Conservation (phyloP, 495 filamentous ascomycete genomes). For the Gamarada debralockiae region DNA sequence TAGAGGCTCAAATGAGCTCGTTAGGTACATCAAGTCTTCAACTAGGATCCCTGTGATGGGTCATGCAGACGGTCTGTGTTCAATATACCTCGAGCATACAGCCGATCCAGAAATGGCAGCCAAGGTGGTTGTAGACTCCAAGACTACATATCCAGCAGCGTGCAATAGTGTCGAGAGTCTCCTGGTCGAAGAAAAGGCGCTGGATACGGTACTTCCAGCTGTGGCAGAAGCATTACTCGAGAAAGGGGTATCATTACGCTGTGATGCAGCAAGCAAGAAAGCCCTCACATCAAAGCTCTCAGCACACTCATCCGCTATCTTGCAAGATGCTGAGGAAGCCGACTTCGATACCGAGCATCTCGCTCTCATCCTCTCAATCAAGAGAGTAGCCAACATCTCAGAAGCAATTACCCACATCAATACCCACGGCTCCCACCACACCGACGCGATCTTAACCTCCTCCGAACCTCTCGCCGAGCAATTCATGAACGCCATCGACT, state of each 20-base stretch:
- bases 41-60: slow-evolving; percentile 95
- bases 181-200: slow-evolving; percentile 72
- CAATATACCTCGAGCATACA: slow-evolving; percentile 79
- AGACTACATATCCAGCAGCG: slow-evolving; percentile 91
- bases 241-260: slow-evolving; percentile 80
- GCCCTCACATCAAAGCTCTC: slow-evolving; percentile 45
- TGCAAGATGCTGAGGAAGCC: slow-evolving; percentile 59
- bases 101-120: slow-evolving; percentile 68
- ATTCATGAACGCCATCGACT: slow-evolving; percentile 84
- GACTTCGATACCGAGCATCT: slow-evolving; percentile 93
- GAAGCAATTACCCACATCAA: slow-evolving; percentile 88
- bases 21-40: slow-evolving; percentile 81
- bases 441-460: slow-evolving; percentile 81
- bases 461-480: slow-evolving; percentile 58
- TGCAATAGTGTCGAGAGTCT: slow-evolving; percentile 93
- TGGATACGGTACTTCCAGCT: slow-evolving; percentile 61
- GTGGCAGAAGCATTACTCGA: slow-evolving; percentile 67
- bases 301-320: slow-evolving; percentile 24
- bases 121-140: slow-evolving; percentile 84
- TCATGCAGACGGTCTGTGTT: slow-evolving; percentile 93
- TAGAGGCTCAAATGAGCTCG: slow-evolving; percentile 88
- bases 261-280: slow-evolving; percentile 63
- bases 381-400: slow-evolving; percentile 63
- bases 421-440: slow-evolving; percentile 87
- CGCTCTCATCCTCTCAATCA: slow-evolving; percentile 78